Percentiles rank a stretch among this genome's conserved stretches.
phyloP scores from a whole-genome alignment of 2,329 filamentous ascomycete genomes.

The Aspergillus thermomutatus region DNA sequence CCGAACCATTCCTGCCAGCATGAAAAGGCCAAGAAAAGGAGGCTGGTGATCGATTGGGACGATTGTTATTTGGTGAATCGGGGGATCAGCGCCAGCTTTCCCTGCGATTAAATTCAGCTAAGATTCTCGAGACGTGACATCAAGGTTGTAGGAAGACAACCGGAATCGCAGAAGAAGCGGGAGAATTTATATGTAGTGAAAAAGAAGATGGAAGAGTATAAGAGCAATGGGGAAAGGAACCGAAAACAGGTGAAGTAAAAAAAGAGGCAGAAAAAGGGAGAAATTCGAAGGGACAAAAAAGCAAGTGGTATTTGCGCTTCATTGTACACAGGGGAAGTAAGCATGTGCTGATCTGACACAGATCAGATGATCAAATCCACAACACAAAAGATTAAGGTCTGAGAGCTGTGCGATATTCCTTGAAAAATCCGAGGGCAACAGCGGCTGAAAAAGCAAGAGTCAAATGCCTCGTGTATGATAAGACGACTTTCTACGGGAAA shows the following conservation, averaged over 20 bases:
- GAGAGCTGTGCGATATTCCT: background rate
- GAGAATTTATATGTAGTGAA: slow-evolving; percentile 3
- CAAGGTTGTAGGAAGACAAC: background rate
- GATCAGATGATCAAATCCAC: slow-evolving; percentile 14
- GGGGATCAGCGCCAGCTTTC: slow-evolving; percentile 14
- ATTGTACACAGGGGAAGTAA: slow-evolving; percentile 34
- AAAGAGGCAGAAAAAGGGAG: slow-evolving; percentile 12
- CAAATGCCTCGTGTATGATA: slow-evolving; percentile 15
- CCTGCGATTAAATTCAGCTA: slow-evolving; percentile 4
- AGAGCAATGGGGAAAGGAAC: slow-evolving; percentile 1
- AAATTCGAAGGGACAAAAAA: slow-evolving; percentile 23
- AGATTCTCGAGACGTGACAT: background rate
- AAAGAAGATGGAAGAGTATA: slow-evolving; percentile 12
- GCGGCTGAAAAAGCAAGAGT: slow-evolving; percentile 2
- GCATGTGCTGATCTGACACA: slow-evolving; percentile 11
- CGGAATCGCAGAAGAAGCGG: background rate
- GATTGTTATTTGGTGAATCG: slow-evolving; percentile 1
- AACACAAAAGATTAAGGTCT: slow-evolving; percentile 6
- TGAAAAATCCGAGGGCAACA: slow-evolving; percentile 1
- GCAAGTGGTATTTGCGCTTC: slow-evolving; percentile 41
- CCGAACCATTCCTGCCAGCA: background rate
- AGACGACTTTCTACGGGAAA: slow-evolving; percentile 16
- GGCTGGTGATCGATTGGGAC: background rate
- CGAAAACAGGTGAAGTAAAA: slow-evolving; percentile 12
- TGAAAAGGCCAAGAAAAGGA: background rate